These are phyloP conservation scores for Lactarius hengduanensis DNA, from an alignment of 768 basidiomycete genomes.

Conservation along the genomic window DNA sequence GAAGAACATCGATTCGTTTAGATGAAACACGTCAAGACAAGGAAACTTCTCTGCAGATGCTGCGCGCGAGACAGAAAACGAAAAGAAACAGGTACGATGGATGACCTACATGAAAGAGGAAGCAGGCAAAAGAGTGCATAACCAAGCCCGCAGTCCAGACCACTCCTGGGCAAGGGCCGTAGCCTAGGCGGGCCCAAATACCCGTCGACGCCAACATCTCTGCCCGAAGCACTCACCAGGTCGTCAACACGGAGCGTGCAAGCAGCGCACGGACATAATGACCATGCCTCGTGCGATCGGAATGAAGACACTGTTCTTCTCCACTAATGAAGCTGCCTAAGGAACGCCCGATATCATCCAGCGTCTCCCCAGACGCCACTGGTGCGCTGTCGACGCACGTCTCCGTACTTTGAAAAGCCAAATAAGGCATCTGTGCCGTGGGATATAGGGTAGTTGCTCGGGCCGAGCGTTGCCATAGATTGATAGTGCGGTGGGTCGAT, in stretches of 20 bases:
- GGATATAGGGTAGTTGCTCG: conserved; percentile 10
- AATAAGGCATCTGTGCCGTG: conserved; percentile 16
- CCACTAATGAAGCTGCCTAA: conserved; percentile 6
- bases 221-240: conserved; percentile 13
- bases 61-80: conserved; percentile 14
- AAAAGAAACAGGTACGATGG: conserved; percentile 7
- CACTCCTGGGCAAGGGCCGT: conserved; percentile 7
- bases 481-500: conserved; percentile 14
- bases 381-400: conserved; percentile 18
- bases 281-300: conserved; percentile 13
- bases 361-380: conserved; percentile 29
- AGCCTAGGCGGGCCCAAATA: conserved; percentile 4
- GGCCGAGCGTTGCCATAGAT: conserved; percentile 14
- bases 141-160: conserved; percentile 15
- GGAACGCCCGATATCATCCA: conserved; percentile 19
- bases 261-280: conserved; percentile 15
- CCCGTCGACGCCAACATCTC: conserved; percentile 12
- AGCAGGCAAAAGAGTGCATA: conserved; percentile 20
- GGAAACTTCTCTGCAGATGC: conserved; percentile 3
- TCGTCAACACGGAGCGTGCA: conserved; percentile 22
- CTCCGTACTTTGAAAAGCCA: conserved; percentile 21
- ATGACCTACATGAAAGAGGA: conserved; percentile 19
- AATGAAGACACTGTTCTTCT: conserved; percentile 18
- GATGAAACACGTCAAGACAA: conserved; percentile 8
- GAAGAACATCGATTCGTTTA: conserved; percentile 11